Percentiles rank a stretch among this genome's conserved stretches.
Conservation (phyloP, 495 filamentous ascomycete genomes). For the Lasiosphaeris hirsuta region DNA sequence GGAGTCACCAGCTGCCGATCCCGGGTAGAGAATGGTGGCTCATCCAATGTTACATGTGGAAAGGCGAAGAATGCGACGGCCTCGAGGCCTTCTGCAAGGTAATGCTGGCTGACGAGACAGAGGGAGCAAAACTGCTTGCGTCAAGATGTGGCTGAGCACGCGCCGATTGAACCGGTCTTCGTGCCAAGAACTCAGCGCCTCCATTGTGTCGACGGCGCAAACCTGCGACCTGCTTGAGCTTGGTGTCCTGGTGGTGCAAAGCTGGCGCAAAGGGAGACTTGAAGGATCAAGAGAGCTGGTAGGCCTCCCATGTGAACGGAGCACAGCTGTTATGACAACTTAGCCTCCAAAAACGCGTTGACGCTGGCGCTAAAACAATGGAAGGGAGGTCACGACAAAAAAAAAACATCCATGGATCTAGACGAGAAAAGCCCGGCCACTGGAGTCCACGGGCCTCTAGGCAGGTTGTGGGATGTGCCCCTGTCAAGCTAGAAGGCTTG, state of each 20-base stretch:
- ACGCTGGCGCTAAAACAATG: too few relatives aligned
- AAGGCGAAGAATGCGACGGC: too few relatives aligned
- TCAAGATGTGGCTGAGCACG: conserved; percentile 17
- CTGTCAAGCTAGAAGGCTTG: too few relatives aligned
- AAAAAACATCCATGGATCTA: too few relatives aligned
- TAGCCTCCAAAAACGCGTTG: not conserved
- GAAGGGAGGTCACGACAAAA: too few relatives aligned
- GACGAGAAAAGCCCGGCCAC: too few relatives aligned
- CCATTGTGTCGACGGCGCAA: not conserved
- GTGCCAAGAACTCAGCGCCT: not conserved
- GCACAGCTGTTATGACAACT: not conserved
- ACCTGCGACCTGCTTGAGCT: not conserved
- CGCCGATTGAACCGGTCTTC: not conserved
- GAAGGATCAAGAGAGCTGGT: not conserved
- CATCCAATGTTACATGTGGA: too few relatives aligned
- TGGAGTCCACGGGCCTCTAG: too few relatives aligned
- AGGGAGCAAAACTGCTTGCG: not conserved
- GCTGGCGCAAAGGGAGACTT: not conserved
- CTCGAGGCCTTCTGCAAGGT: too few relatives aligned
- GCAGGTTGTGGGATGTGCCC: too few relatives aligned
- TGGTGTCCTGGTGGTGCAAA: not conserved
- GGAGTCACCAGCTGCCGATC: too few relatives aligned
- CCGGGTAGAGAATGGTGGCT: too few relatives aligned
- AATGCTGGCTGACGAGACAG: not conserved
- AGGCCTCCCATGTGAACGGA: not conserved